Base-by-base conservation (phyloP, 1,139 yeast genomes). In the Geotrichum histeridarum region DNA sequence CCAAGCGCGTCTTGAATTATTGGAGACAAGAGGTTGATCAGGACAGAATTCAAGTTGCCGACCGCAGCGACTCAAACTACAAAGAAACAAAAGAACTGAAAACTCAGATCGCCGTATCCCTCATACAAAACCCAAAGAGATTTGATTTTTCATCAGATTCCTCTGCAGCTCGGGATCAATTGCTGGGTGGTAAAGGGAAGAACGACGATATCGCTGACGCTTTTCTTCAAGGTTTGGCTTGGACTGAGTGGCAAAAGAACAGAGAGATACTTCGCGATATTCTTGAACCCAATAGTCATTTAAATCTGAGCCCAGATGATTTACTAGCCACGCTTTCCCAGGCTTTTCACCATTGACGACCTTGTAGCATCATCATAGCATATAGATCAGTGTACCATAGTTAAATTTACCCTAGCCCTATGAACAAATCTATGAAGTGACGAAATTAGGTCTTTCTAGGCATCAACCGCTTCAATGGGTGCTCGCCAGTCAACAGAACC, bases 121-220 rank as follows among this genome's bases (percentile, higher is more conserved):
- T 46, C 2, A 14, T 51, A 18, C 22, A 17, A 22, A 42, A 14
- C 6, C 17, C 44, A 9, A 3, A 15, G 5, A 11, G 14, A 11
- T 17, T 22, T 5, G 3, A 8, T 8, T 44, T 44, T 9, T 18
- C 9, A 15, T n/a, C 14, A 4, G 9, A 1, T 14, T 12, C 38
- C 12, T 35, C 31, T 1, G 30, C 4, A 4, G 15, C 49, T 18
- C 33, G 49, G 18, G 45, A 18, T 17, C 33, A 32, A 7, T 33
- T 46, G 6, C 35, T 43, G 45, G 32, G 22, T 30, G 27, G 35
- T 32, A 63, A 67, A 2, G 70, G 68, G 33, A 82, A 82, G 61
- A 77, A 78, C 37, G 89, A 83, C 63, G 89, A 83, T 63, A 65
- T 82, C 18, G 77, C 80, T 8, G 89, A 83, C 63, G 74, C 84